phyloP scores from a whole-genome alignment of 2,329 filamentous ascomycete species.

The Sphaerulina vaccinii region DNA sequence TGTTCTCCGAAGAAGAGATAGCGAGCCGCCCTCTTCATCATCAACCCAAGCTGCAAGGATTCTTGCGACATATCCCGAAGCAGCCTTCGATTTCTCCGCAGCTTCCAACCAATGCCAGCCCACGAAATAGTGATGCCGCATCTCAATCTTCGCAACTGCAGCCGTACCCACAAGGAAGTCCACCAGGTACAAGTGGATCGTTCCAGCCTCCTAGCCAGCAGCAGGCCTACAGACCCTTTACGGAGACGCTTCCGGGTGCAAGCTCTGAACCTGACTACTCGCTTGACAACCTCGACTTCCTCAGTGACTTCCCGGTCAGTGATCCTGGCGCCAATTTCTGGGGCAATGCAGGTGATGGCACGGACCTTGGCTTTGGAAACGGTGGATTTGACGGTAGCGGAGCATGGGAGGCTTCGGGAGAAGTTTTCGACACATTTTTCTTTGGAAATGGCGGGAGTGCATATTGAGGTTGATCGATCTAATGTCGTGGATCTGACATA shows the following conservation, averaged over 20 bases:
- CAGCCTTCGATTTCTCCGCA: conserved; percentile 20
- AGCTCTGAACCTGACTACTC: conserved; percentile 26
- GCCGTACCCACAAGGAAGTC: conserved; percentile 32
- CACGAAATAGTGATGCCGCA: conserved; percentile 19
- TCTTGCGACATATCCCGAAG: conserved; percentile 28
- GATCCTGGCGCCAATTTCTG: conserved; percentile 41
- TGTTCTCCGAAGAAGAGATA: conserved; percentile 49
- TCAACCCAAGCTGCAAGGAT: conserved; percentile 22
- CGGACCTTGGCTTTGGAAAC: conserved; percentile 59
- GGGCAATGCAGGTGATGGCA: conserved; percentile 29
- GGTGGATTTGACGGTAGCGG: conserved; percentile 36
- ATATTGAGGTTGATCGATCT: too few relatives aligned
- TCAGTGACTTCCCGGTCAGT: conserved; percentile 50
- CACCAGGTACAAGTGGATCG: conserved; percentile 11
- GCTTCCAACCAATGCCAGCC: conserved; percentile 22
- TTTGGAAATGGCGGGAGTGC: conserved; percentile 53
- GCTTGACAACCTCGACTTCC: conserved; percentile 54
- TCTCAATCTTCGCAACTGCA: conserved; percentile 11
- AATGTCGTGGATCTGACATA: too few relatives aligned
- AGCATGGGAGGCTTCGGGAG: conserved; percentile 54
- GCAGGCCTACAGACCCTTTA: conserved; percentile 24
- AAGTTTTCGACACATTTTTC: conserved; percentile 69
- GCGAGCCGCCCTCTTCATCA: conserved; percentile 36
- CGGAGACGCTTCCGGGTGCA: conserved; percentile 10
- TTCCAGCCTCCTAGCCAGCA: conserved; percentile 24